Base-by-base conservation (phyloP, 1,284 basidiomycete genomes). In the Cryptococcus sp. region DNA sequence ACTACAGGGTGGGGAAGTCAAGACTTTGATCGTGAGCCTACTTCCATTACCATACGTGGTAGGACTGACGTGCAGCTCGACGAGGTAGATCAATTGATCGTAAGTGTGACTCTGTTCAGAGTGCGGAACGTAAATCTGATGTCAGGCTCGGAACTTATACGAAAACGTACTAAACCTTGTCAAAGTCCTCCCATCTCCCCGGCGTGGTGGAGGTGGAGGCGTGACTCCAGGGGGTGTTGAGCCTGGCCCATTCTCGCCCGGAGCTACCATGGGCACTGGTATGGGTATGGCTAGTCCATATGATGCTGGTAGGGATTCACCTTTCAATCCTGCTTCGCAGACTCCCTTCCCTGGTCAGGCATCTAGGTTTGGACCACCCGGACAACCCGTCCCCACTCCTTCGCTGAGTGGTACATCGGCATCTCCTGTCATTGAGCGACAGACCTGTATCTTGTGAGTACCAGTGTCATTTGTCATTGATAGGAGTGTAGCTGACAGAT, bases 11-110 rank as follows among this genome's bases (percentile, higher is more conserved):
- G 81, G 83, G 16, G 91, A 93, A 68, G 89, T 94, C 47, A 82
- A 90, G 28, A 87, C 98, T 74, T 81, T 98, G 49, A 90, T 97
- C 24, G 72, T 72, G 48, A 61, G 72, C 65, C n/a, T 13, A 19
- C 11, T 28, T 45, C 43, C 24, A 11, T 16, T 7, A 19, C 7
- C 21, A 10, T 18, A 9, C 39, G 14, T 2, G 18, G 1, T 19
- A 23, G 16, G n/a, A n/a, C 18, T 32, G 5, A 42, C 25, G 32
- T 18, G 2, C 49, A 72, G 66, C 81, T 98, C 18, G 94, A 98
- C 67, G 94, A 98, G 70, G 93, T 97, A 39, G 94, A 98, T 70
- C 96, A 98, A 72, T 77, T 98, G 57, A 96, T 98, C 68, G 70
- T 64, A 25, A 55, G 61, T 52, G 14, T 2, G 7, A 4, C 36